phyloP scores from a whole-genome alignment of 148 eudicot species.

The Amaranthus cruentus region DNA sequence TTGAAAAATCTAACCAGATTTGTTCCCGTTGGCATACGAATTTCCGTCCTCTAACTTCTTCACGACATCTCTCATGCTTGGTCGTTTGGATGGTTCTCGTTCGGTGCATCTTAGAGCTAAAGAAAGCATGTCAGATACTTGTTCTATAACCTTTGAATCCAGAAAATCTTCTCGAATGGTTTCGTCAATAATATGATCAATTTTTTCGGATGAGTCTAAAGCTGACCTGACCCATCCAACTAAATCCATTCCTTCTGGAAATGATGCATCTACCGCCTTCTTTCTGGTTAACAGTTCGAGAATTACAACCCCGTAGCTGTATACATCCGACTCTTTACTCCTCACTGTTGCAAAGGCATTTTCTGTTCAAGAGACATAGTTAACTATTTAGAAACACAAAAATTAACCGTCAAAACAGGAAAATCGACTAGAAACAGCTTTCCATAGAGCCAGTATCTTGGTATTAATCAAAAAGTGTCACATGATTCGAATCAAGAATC shows the following conservation, averaged over 20 bases:
- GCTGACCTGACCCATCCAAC: conserved; percentile 50
- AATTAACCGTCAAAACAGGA: no score
- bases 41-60: conserved; percentile 43
- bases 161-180: conserved; percentile 40
- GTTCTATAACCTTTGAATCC: conserved; percentile 42
- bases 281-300: conserved; percentile 58
- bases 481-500: no score
- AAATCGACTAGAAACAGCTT: no score
- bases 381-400: neutral
- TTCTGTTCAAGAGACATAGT: conserved; percentile 36
- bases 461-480: no score
- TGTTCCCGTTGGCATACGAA: conserved; percentile 23
- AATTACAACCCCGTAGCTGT: conserved; percentile 70
- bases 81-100: conserved; percentile 51
- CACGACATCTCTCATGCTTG: conserved; percentile 71
- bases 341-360: conserved; percentile 43
- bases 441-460: no score
- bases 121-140: conserved; percentile 42
- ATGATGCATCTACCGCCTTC: conserved; percentile 45
- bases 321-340: conserved; percentile 65
- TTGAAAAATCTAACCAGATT: conserved; percentile 3
- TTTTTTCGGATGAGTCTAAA: conserved; percentile 34
- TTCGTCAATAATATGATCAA: conserved; percentile 42
- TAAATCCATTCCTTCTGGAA: conserved; percentile 38
- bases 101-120: conserved; percentile 66